Evolutionary conservation across 2,329 filamentous ascomycete genomes (phyloP).

Genomic region (Aspergillus ibericus): DNA sequence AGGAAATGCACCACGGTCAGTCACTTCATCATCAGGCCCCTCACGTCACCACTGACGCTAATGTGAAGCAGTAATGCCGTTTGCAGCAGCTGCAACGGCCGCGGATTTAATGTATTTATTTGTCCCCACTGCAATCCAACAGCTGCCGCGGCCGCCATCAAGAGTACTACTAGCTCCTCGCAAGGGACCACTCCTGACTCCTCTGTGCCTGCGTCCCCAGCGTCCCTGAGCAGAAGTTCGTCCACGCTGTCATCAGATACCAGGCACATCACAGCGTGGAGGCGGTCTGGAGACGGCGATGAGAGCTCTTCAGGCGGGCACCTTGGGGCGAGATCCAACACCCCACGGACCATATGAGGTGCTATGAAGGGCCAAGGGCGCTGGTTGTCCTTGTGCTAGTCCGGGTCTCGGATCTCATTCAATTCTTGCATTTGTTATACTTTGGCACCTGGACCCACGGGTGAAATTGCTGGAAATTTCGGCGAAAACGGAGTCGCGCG

Average conservation of each 20-base stretch:
- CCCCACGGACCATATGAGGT: conserved; percentile 18
- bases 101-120: conserved; percentile 33
- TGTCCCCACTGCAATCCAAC: conserved; percentile 34
- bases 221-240: conserved; percentile 29
- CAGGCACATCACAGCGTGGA: conserved; percentile 11
- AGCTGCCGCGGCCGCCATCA: conserved; percentile 15
- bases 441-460: neutral
- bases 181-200: conserved; percentile 16
- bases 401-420: neutral
- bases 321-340: conserved; percentile 22
- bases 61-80: conserved; percentile 21
- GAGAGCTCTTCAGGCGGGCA: conserved; percentile 21
- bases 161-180: neutral
- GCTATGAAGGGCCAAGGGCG: neutral
- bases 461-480: neutral
- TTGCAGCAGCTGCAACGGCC: conserved; percentile 30
- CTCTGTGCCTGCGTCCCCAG: conserved; percentile 20
- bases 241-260: conserved; percentile 26
- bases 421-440: neutral
- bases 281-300: conserved; percentile 15
- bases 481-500: neutral
- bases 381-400: neutral
- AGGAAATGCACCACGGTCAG: conserved; percentile 39
- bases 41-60: neutral
- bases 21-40: neutral